A percentile compares a stretch with the other conserved stretches of the same genome.
phyloP scores from a whole-genome alignment of 2,329 filamentous ascomycete genomes.

The Fusarium stilboides region DNA sequence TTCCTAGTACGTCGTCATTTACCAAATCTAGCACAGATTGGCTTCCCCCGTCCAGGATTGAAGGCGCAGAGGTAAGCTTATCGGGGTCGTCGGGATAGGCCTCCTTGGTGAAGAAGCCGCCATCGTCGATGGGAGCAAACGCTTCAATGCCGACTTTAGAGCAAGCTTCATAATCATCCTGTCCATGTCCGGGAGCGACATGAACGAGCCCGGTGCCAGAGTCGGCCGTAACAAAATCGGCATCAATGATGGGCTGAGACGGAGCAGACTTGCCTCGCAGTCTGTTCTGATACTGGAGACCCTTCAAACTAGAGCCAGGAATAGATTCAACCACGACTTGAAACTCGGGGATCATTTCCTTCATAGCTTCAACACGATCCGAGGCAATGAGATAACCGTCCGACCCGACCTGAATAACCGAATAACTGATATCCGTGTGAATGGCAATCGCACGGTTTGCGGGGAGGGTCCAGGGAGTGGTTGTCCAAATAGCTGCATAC shows the following conservation, averaged over 20 bases:
- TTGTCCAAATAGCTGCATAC: slow-evolving; percentile 96
- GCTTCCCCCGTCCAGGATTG: slow-evolving; percentile 80
- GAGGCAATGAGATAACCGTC: slow-evolving; percentile 80
- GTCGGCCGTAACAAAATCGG: slow-evolving; percentile 88
- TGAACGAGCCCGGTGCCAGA: slow-evolving; percentile 98
- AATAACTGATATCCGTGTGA: slow-evolving; percentile 81
- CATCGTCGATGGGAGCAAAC: slow-evolving; percentile 86
- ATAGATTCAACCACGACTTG: slow-evolving; percentile 70
- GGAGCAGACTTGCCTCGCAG: slow-evolving; percentile 73
- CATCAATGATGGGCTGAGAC: slow-evolving; percentile 81
- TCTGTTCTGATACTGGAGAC: slow-evolving; percentile 78
- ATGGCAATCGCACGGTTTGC: slow-evolving; percentile 93
- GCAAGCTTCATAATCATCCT: slow-evolving; percentile 94
- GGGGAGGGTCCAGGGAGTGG: slow-evolving; percentile 96
- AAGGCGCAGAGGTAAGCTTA: slow-evolving; percentile 75
- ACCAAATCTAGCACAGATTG: slow-evolving; percentile 79
- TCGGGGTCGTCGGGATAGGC: slow-evolving; percentile 80
- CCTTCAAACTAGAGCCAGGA: slow-evolving; percentile 75
- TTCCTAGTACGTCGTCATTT: slow-evolving; percentile 74
- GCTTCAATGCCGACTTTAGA: slow-evolving; percentile 78
- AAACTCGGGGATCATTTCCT: slow-evolving; percentile 65
- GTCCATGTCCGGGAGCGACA: slow-evolving; percentile 92
- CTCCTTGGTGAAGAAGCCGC: slow-evolving; percentile 84
- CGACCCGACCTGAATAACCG: slow-evolving; percentile 70
- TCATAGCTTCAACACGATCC: slow-evolving; percentile 75